These are phyloP conservation scores for Saccharomyces pastorianus DNA, from an alignment of 1,139 yeast genomes.

Conservation along the genomic window DNA sequence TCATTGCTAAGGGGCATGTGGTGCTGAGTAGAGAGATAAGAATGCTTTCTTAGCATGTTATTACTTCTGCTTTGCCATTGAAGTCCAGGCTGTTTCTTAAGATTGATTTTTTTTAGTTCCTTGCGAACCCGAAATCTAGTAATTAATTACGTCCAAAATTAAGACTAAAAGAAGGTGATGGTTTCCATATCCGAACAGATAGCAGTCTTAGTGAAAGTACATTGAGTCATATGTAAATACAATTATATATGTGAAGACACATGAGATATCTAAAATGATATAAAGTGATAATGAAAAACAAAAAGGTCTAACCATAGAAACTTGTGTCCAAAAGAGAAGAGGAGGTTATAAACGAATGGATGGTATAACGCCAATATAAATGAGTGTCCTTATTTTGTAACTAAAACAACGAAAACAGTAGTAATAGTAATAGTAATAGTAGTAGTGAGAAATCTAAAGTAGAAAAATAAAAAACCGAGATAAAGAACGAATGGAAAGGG, in stretches of 20 bases:
- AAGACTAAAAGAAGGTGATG: too few species aligned
- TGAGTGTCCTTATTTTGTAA: background rate
- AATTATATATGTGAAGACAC: background rate
- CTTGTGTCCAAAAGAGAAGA: background rate
- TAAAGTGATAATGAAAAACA: background rate
- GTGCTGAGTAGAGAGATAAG: background rate
- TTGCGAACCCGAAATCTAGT: background rate
- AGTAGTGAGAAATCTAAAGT: background rate
- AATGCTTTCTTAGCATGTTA: background rate
- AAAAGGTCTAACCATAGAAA: background rate
- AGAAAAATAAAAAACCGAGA: background rate
- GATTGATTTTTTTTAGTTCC: background rate
- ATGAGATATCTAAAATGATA: background rate
- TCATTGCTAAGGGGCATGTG: slow-evolving; percentile 19
- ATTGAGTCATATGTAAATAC: background rate
- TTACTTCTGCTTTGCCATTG: background rate
- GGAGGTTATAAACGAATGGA: background rate
- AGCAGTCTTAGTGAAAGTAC: too few species aligned
- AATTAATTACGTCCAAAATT: background rate
- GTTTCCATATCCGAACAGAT: too few species aligned
- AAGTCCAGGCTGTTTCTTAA: background rate
- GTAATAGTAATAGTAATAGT: background rate
- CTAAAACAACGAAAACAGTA: background rate
- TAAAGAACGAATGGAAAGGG: background rate
- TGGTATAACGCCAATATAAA: background rate